Evolutionary conservation across 805 yeast genomes (phyloP).

Genomic region (Myxozyma udenii): DNA sequence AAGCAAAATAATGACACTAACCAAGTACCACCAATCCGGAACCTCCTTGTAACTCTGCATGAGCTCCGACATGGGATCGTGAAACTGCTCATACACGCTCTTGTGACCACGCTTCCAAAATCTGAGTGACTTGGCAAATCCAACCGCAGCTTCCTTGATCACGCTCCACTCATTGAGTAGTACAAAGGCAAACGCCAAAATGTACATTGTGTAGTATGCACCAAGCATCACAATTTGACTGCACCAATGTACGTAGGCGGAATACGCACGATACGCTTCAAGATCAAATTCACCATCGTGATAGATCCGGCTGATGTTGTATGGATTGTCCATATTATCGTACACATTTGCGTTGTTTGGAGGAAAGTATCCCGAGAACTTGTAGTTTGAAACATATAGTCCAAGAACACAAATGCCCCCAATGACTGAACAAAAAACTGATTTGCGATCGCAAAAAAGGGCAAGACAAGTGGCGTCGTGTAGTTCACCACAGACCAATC

Average conservation of each 20-base stretch:
- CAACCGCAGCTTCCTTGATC: slow-evolving; percentile 55
- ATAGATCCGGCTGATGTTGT: slow-evolving; percentile 51
- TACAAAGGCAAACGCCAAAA: slow-evolving; percentile 61
- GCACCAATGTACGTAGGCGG: slow-evolving; percentile 55
- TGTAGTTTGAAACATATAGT: slow-evolving; percentile 16
- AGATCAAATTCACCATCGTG: slow-evolving; percentile 44
- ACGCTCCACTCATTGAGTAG: slow-evolving; percentile 58
- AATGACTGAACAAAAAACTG: slow-evolving; percentile 6
- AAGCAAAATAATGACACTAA: slow-evolving; percentile 46
- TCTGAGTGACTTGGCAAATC: slow-evolving; percentile 46
- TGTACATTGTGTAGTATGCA: slow-evolving; percentile 50
- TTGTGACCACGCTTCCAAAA: background rate
- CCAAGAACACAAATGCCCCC: slow-evolving; percentile 11
- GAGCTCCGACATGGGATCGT: slow-evolving; percentile 32
- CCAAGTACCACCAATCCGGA: slow-evolving; percentile 42
- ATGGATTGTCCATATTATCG: slow-evolving; percentile 34
- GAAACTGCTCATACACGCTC: slow-evolving; percentile 53
- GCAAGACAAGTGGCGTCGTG: slow-evolving; percentile 41
- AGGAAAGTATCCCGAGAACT: slow-evolving; percentile 20
- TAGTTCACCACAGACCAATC: slow-evolving; percentile 51
- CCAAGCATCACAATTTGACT: slow-evolving; percentile 52
- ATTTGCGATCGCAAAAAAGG: slow-evolving; percentile 38
- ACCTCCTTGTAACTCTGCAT: slow-evolving; percentile 60
- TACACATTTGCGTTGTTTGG: slow-evolving; percentile 46
- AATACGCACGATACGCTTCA: slow-evolving; percentile 52